Percentiles rank a stretch among this genome's conserved stretches.
Evolutionary conservation across 306 rosid species (phyloP).

Genomic region (Cicer judaicum): DNA sequence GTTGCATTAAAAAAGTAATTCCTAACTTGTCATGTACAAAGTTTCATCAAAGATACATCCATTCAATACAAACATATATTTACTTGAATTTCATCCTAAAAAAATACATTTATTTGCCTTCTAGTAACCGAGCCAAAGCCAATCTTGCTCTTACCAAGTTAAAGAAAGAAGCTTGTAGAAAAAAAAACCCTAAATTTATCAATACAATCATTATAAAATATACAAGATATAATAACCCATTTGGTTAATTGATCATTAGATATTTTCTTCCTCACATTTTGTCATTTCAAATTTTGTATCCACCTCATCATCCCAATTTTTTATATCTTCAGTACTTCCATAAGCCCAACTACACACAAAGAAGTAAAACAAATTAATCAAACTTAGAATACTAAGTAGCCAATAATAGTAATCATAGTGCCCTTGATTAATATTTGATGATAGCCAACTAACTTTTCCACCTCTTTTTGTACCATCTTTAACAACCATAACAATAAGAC

Average conservation of each 20-base stretch:
- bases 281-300: background rate
- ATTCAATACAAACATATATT: background rate
- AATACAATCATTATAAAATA: constrained; percentile 8
- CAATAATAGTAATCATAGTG: constrained; percentile 76
- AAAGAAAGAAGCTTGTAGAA: background rate
- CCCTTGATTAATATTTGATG: constrained; percentile 59
- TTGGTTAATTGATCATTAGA: background rate
- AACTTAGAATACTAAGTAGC: constrained; percentile 49
- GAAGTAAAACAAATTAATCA: constrained; percentile 63
- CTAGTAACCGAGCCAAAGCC: background rate
- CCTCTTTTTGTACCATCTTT: constrained; percentile 45
- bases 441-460: constrained; percentile 60
- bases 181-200: background rate
- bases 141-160: background rate
- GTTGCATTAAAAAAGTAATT: background rate
- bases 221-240: background rate
- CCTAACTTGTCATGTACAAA: background rate
- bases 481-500: constrained; percentile 53
- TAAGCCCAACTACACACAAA: constrained; percentile 63
- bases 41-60: background rate
- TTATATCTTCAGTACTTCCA: constrained; percentile 52
- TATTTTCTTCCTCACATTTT: background rate
- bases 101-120: background rate
- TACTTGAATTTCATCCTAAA: background rate
- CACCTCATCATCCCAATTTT: constrained; percentile 50